Evolutionary conservation across 139 green algal species (phyloP), one percentile per base, ranked within the genome.

Genomic region (Spirogloea muscicola): DNA sequence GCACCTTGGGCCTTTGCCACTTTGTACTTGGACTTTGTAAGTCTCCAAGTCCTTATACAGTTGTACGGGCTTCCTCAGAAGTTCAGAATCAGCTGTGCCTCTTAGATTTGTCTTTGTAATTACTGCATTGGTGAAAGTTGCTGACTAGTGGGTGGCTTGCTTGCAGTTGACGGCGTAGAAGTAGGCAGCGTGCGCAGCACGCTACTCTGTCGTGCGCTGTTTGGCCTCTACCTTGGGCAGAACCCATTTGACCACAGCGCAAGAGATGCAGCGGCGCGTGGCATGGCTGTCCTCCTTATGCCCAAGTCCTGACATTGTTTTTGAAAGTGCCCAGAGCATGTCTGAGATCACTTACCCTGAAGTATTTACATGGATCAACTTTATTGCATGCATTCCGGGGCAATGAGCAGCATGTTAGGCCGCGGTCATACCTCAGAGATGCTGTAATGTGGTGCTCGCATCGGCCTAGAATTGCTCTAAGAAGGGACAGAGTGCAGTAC

Each of bases 91-190:
- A 55, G 46, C 21, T 55, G 21, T 31, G 21, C 21, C 10, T 13
- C 13, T 10, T 51, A 13, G 43, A 25, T 51, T 13, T 51, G 43
- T 51, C 43, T 51, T 13, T 51, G n/a, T n/a, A n/a, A n/a, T n/a
- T 51, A 10, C 43, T 51, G 43, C 43, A 51, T 51, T 10, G 10
- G 10, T 51, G 10, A 10, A 51, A 25, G 43, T 51, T 10, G 13
- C 10, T 51, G 43, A 51, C 13, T 10, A 51, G 43, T n/a, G n/a
- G n/a, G n/a, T n/a, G n/a, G n/a, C 44, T 52, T 52, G 13, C 6
- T n/a, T 63, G 39, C 63, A 72, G 63, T 72, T 72, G 63, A 57
- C 27, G 63, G 63, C 48, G 61, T 37, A 40, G 16, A 72, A 4
- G 39, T 72, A 3, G 63, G 63, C 3, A 72, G 37, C 33, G 63